Percentiles rank a stretch among this genome's conserved stretches.
Evolutionary conservation across 2,329 filamentous ascomycete species (phyloP).

Genomic region (Byssochlamys sp.): DNA sequence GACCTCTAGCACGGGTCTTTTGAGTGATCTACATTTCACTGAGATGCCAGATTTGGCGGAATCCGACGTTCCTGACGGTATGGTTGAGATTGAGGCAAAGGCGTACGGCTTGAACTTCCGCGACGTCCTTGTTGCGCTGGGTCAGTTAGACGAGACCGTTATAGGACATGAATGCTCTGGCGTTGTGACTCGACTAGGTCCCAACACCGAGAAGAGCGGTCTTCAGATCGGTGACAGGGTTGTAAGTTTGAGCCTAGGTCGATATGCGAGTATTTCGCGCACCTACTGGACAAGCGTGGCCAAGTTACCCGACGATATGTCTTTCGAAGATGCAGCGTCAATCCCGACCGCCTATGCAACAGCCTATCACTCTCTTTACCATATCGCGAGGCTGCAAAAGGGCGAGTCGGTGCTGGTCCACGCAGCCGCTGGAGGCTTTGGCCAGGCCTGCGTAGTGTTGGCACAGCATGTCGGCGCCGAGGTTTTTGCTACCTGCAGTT

Average conservation of each 20-base stretch:
- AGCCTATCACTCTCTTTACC: conserved; percentile 7
- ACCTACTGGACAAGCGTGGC: conserved; percentile 1
- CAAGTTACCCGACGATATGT: conserved; percentile 2
- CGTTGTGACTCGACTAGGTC: conserved; percentile 14
- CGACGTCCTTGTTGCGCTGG: conserved; percentile 10
- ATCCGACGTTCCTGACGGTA: conserved; percentile 7
- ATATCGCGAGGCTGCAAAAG: conserved; percentile 7
- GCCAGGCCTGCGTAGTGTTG: conserved; percentile 12
- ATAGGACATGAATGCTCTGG: conserved; percentile 14
- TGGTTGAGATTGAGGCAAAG: conserved; percentile 14
- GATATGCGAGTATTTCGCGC: conserved; percentile 15
- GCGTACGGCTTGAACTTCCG: conserved; percentile 16
- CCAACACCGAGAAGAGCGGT: conserved; percentile 7
- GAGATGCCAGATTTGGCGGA: conserved; percentile 5
- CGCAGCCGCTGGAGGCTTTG: conserved; percentile 11
- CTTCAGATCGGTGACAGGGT: conserved; percentile 24
- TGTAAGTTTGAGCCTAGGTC: conserved; percentile 16
- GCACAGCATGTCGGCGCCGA: conserved; percentile 11
- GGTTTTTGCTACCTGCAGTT: conserved; percentile 10
- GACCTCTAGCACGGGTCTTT: conserved; percentile 11
- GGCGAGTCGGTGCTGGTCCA: conserved; percentile 13
- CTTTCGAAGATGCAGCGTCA: conserved; percentile 7
- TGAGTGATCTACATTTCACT: conserved; percentile 10
- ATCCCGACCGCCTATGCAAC: conserved; percentile 9
- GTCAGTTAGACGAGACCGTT: conserved; percentile 5